Conservation (phyloP, 768 basidiomycete species). For the Auricularia sp. region DNA sequence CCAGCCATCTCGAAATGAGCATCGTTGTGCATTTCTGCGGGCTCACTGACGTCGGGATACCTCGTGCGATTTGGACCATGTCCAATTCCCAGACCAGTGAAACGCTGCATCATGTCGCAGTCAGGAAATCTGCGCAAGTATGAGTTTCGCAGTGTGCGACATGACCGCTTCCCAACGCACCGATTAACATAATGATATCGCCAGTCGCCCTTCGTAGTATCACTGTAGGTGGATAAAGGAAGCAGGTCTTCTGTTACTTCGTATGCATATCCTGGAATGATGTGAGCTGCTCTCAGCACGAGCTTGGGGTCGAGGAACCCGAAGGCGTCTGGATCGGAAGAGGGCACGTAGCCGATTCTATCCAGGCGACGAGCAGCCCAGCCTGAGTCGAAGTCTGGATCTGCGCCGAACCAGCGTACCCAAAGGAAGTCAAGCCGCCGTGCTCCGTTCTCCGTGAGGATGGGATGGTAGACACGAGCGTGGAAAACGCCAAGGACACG, state of each 20-base stretch:
- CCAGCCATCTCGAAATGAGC: too few species aligned
- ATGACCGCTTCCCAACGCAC: conserved; percentile 13
- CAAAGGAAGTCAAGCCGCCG: conserved; percentile 31
- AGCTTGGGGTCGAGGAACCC: conserved; percentile 36
- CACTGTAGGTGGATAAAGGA: conserved; percentile 4
- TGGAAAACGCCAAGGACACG: conserved; percentile 24
- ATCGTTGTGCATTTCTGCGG: not conserved
- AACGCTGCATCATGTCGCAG: not conserved
- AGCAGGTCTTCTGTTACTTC: conserved; percentile 14
- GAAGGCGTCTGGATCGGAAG: conserved; percentile 23
- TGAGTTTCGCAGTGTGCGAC: not conserved
- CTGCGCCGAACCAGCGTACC: conserved; percentile 29
- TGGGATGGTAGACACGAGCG: conserved; percentile 13
- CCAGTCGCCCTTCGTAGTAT: conserved; percentile 22
- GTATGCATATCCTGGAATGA: conserved; percentile 32
- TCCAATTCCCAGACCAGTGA: not conserved
- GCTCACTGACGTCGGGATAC: not conserved
- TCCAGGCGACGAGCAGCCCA: conserved; percentile 23
- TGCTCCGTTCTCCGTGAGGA: not conserved
- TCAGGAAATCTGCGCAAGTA: not conserved
- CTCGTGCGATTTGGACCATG: not conserved
- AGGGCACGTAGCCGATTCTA: conserved; percentile 30
- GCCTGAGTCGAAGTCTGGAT: conserved; percentile 19
- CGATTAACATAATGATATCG: conserved; percentile 27
- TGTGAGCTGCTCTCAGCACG: conserved; percentile 31